Conservation (phyloP, 176 grass and related monocot species). For the Leersia perrieri region DNA sequence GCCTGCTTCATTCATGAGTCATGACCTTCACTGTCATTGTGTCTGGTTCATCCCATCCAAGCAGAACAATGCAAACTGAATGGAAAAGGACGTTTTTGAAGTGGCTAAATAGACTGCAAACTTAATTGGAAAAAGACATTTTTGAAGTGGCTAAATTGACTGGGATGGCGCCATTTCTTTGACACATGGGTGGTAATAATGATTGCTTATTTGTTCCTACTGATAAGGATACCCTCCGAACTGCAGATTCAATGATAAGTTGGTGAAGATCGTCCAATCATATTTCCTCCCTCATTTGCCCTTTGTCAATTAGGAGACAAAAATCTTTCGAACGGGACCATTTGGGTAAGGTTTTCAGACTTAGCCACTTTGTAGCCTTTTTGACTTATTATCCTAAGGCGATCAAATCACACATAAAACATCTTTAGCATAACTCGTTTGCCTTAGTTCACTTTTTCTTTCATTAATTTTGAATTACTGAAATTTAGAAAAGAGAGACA, state of each 20-base stretch:
- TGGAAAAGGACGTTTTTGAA: slow-evolving; percentile 6
- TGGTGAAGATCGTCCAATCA: neutral
- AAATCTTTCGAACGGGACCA: slow-evolving; percentile 4
- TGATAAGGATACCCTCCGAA: neutral
- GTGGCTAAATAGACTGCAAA: slow-evolving; percentile 12
- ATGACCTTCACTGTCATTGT: slow-evolving; percentile 1
- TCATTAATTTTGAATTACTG: neutral
- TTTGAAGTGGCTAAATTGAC: slow-evolving; percentile 13
- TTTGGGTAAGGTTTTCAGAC: slow-evolving; percentile 8
- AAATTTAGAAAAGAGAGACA: neutral
- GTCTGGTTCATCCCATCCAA: neutral
- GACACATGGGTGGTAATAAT: neutral
- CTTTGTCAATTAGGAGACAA: neutral
- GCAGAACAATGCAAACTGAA: slow-evolving; percentile 1
- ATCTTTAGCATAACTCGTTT: neutral
- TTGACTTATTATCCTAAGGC: neutral
- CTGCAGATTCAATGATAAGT: neutral
- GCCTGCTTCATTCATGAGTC: neutral
- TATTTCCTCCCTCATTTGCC: neutral
- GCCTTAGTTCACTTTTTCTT: neutral
- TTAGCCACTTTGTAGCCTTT: slow-evolving; percentile 31
- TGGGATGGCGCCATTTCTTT: neutral
- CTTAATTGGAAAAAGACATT: slow-evolving; percentile 11
- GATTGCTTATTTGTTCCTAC: neutral
- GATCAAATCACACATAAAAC: neutral